These are phyloP conservation scores for Corylus heterophylla DNA, from an alignment of 306 rosid species.

Conservation along the genomic window DNA sequence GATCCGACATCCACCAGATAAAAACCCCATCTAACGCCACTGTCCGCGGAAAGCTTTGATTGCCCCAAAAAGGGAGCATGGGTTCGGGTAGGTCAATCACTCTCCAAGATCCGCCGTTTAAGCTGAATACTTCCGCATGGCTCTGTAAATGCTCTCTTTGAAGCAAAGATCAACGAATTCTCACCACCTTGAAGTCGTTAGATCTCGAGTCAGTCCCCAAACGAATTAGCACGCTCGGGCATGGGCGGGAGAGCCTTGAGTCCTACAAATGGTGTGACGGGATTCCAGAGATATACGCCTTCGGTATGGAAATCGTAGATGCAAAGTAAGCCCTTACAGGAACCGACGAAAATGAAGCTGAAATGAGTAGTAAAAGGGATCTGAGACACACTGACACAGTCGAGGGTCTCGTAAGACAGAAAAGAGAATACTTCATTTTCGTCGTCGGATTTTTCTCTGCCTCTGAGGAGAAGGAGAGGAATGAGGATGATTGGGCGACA, in stretches of 20 bases:
- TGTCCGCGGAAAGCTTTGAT: no score
- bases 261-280: not conserved
- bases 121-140: not conserved
- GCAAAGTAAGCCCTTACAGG: not conserved
- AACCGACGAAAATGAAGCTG: not conserved
- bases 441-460: no score
- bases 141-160: no score
- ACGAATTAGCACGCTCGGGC: no score
- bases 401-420: not conserved
- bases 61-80: no score
- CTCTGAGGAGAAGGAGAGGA: not conserved
- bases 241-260: not conserved
- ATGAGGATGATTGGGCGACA: not conserved
- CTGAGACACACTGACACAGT: not conserved
- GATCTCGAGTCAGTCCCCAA: not conserved
- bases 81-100: not conserved
- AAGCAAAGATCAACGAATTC: not conserved
- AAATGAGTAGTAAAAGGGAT: not conserved
- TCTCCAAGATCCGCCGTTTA: not conserved
- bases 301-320: no score
- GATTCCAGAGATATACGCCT: not conserved
- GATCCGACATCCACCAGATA: no score
- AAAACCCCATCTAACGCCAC: not conserved
- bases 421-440: not conserved
- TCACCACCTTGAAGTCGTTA: not conserved